Percentiles rank a stretch among this genome's conserved stretches.
Conservation (phyloP, 2,329 filamentous ascomycete species). For the Hymenoscyphus repandus region DNA sequence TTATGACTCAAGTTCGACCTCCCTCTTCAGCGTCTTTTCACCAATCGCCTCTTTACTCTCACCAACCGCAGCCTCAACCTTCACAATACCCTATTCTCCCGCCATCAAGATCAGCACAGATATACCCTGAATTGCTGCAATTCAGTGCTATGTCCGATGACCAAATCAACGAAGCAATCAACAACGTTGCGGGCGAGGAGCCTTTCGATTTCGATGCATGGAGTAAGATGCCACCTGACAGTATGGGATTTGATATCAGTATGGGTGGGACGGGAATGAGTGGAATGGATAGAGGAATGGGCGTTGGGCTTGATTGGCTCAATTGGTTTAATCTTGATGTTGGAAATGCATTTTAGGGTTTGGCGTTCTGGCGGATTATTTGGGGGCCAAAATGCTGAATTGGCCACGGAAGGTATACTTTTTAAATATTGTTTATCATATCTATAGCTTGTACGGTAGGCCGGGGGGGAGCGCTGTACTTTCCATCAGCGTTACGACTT, state of each 20-base stretch:
- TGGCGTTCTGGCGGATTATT: no score
- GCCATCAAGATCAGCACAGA: background rate
- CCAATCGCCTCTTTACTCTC: background rate
- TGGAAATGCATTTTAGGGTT: background rate
- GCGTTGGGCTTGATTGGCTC: conserved; percentile 1
- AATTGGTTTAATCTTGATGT: conserved; percentile 1
- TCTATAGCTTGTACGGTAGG: no score
- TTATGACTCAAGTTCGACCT: background rate
- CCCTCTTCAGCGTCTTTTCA: background rate
- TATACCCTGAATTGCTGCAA: conserved; percentile 43
- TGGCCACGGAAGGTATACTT: no score
- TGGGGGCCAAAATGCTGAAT: no score
- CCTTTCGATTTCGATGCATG: conserved; percentile 37
- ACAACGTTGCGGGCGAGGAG: conserved; percentile 51
- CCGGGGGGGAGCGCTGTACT: no score
- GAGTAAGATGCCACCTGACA: conserved; percentile 18
- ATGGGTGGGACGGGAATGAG: background rate
- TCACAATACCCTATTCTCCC: background rate
- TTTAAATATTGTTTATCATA: no score
- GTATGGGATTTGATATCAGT: conserved; percentile 27
- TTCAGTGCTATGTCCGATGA: conserved; percentile 67
- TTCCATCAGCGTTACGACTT: no score
- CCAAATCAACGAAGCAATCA: conserved; percentile 61
- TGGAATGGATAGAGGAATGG: background rate
- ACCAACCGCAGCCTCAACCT: background rate